These are phyloP conservation scores for Phytopythium chamaehyphon DNA, from an alignment of 352 stramenopile species.

Conservation along the genomic window DNA sequence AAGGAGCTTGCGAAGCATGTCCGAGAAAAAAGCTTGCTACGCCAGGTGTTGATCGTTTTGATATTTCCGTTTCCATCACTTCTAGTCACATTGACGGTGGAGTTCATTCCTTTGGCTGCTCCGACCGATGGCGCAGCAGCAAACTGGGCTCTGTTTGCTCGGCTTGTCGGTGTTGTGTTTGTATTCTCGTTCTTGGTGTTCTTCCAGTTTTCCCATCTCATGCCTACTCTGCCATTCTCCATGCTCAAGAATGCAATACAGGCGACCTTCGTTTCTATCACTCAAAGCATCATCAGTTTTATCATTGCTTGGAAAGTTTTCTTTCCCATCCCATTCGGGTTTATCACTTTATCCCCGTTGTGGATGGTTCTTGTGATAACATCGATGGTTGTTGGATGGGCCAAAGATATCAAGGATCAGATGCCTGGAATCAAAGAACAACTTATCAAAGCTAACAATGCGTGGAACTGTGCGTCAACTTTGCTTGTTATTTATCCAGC, in stretches of 20 bases:
- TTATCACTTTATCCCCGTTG: no score
- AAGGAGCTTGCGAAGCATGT: no score
- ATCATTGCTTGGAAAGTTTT: conserved; percentile 5
- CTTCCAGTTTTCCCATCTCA: conserved; percentile 10
- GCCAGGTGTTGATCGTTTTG: conserved; percentile 2
- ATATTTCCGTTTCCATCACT: conserved; percentile 13
- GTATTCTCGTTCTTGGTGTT: conserved; percentile 11
- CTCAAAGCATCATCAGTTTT: conserved; percentile 4
- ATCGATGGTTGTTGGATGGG: conserved; percentile 11
- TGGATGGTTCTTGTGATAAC: conserved; percentile 8
- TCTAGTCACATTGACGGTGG: conserved; percentile 9
- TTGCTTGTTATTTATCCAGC: conserved; percentile 11
- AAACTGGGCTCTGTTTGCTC: conserved; percentile 14
- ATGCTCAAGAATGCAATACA: conserved; percentile 5
- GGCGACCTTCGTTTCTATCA: neutral
- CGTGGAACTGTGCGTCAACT: conserved; percentile 13
- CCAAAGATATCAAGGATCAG: conserved; percentile 7
- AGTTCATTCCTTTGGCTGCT: conserved; percentile 10
- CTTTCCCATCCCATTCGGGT: conserved; percentile 15
- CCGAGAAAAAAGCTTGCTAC: no score
- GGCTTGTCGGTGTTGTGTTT: conserved; percentile 8
- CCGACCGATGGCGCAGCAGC: conserved; percentile 5
- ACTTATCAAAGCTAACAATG: conserved; percentile 12
- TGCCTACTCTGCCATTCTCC: conserved; percentile 12
- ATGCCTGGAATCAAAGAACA: conserved; percentile 6